Evolutionary conservation across 495 filamentous ascomycete genomes (phyloP).

Genomic region (Terfezia boudieri): DNA sequence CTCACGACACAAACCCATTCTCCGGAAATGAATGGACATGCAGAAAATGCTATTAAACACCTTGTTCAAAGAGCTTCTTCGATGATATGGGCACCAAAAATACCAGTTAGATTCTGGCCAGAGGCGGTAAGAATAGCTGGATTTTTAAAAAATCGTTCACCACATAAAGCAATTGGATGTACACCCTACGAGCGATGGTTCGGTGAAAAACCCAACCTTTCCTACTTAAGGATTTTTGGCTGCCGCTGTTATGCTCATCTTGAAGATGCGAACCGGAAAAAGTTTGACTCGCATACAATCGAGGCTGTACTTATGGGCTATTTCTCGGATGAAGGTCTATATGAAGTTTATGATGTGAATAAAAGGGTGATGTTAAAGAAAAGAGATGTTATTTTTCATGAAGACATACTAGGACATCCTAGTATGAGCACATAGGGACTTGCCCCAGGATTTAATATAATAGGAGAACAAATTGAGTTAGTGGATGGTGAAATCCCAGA

Average conservation of each 20-base stretch:
- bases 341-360: background rate
- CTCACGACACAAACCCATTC: background rate
- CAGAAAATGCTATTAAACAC: background rate
- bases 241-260: constrained; percentile 1
- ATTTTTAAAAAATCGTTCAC: constrained; percentile 1
- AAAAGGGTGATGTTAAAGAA: background rate
- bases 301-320: constrained; percentile 2
- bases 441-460: background rate
- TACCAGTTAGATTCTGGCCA: background rate
- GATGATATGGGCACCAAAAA: background rate
- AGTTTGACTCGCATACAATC: background rate
- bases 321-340: background rate
- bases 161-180: background rate
- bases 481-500: background rate
- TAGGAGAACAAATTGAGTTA: background rate
- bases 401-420: background rate
- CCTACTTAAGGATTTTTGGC: background rate
- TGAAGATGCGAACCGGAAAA: background rate
- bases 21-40: background rate
- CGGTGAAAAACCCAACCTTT: background rate
- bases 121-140: background rate
- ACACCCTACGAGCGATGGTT: background rate
- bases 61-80: background rate
- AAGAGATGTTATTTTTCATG: background rate
- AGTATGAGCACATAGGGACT: background rate